These are phyloP conservation scores for Acer saccharum DNA, from an alignment of 345 rosid genomes.

Conservation along the genomic window DNA sequence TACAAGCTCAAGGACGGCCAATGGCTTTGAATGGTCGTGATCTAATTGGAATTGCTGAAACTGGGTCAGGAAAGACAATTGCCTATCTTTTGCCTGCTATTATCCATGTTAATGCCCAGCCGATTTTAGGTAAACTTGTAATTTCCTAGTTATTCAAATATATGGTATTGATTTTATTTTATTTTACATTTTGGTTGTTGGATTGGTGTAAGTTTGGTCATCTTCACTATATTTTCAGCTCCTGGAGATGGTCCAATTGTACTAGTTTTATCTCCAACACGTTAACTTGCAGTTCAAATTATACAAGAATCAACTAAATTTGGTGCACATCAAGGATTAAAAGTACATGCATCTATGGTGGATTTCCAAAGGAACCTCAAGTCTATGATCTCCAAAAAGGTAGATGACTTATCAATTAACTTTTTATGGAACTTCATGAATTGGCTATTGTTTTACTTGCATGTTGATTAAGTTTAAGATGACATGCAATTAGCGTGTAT, in stretches of 20 bases:
- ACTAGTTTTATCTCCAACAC: conserved; percentile 95
- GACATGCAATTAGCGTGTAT: neutral
- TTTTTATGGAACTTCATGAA: conserved; percentile 33
- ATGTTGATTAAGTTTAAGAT: conserved; percentile 34
- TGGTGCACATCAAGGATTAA: conserved; percentile 93
- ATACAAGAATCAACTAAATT: conserved; percentile 96
- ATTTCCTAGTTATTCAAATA: neutral
- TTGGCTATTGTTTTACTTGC: conserved; percentile 28
- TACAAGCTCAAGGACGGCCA: conserved; percentile 99
- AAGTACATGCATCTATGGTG: conserved; percentile 94
- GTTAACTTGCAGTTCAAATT: conserved; percentile 99
- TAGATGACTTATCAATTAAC: conserved; percentile 45
- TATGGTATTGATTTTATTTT: neutral
- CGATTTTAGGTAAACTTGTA: conserved; percentile 65
- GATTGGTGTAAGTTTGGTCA: neutral
- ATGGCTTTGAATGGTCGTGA: conserved; percentile 99
- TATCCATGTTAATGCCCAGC: conserved; percentile 98
- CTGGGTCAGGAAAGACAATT: conserved; percentile 94
- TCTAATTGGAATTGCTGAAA: conserved; percentile 96
- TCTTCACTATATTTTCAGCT: conserved; percentile 48
- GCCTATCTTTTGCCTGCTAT: conserved; percentile 94
- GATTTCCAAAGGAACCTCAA: conserved; percentile 99
- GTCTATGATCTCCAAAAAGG: conserved; percentile 99
- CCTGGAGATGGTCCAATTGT: conserved; percentile 98
- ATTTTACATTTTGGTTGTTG: conserved; percentile 2